Base-by-base conservation (phyloP, 257 asterid species). In the Solanum chiquidenum region DNA sequence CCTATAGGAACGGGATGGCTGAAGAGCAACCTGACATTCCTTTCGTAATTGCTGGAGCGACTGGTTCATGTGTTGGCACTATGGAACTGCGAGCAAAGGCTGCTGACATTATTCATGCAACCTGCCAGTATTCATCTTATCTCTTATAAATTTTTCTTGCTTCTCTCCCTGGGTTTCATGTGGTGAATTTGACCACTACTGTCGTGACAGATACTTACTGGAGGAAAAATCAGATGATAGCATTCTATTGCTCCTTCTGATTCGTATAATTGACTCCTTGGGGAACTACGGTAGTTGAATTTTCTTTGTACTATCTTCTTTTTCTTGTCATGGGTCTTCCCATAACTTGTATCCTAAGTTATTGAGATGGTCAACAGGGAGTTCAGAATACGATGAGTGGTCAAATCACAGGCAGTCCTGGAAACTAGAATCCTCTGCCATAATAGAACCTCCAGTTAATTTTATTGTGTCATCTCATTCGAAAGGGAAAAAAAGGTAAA, bases 301-400 rank as follows among this genome's bases (percentile, higher is more conserved):
- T 86, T 88, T 52, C 29, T 34, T 49, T 73, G 68, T 73, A 86
- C 29, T n/a, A 21, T 80, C 84, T 33, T 42, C 74, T 83, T 74
- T 58, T 77, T 62, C 74, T 77, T 79, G 42, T 87, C 20, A 52
- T 76, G 23, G 68, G 69, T 52, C 69, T 29, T 82, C 37, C 42
- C 29, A 1, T 82, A 49, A 16, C 40, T 49, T 82, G 29, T 18
- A 82, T 20, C 85, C 33, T 49, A 82, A 82, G 29, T 49, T 82
- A 82, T 49, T 82, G 85, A 20, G 85, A 46, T 82, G 85, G 85
- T 83, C 80, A 87, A 85, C 93, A 96, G 99, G 99, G 86, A 95
- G 99, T 94, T 92, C 98, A 12, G 99, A 96, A 93, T 97, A 95
- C 88, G 99, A 96, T 89, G 99, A 97, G 93, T 97, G 99, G 99